Evolutionary conservation across 2,329 filamentous ascomycete genomes (phyloP), one percentile per base, ranked within the genome.

Genomic region (Chaetomium olivaceum): DNA sequence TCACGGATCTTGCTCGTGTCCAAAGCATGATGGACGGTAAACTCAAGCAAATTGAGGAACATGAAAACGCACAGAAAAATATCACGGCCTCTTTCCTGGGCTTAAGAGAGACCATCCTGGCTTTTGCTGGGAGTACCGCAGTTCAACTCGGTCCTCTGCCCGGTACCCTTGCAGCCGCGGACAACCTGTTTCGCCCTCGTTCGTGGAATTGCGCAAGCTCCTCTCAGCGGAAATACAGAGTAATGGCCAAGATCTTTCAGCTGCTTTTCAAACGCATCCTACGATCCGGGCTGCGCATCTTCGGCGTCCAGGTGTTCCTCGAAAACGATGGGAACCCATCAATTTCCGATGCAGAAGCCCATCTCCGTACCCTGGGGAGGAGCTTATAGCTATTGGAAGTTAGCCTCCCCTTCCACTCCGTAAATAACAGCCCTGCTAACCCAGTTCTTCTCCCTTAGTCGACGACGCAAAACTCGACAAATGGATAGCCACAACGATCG

Each of bases 241-340:
- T 70, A 16, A 67, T 67, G 64, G 67, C 62, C 11, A 63, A 56
- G 14, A 27, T 70, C 3, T 68, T 68, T 21, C 58, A 70, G 8
- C 23, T 68, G n/a, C 25, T 70, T 33, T 70, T 59, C n/a, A 51
- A 58, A 4, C 62, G 63, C 3, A 67, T 68, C 23, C 36, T 70
- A 21, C 62, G 68, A 1, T 67, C 64, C 1, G 58, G 61, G 14
- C 54, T 66, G 0, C 60, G 58, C 25, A 60, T 58, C 7, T 70
- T 70, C 25, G 68, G 68, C 0, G 57, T 68, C 1, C 60, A 68
- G n/a, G 46, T 57, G 1, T 61, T 67, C 11, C 46, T 62, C 3
- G 48, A 25, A 11, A 62, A 23, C 25, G 46, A 59, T 9, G 58
- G 62, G 25, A 21, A 63, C 4, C 31, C 57, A 3, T 25, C 50